These are phyloP conservation scores for Erodium maritimum DNA, from an alignment of 345 rosid species.

Conservation along the genomic window DNA sequence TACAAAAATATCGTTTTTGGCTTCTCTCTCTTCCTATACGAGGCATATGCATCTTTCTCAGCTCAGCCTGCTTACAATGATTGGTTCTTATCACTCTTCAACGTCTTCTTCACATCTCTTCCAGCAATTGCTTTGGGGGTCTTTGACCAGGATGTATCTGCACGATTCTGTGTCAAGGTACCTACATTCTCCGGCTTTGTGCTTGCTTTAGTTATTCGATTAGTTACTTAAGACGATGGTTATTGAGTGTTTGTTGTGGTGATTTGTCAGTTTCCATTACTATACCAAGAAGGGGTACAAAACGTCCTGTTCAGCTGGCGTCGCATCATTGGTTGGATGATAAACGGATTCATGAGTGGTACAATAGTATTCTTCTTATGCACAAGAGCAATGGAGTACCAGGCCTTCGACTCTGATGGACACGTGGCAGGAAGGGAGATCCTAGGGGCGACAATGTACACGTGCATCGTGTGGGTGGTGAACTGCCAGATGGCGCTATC, in stretches of 20 bases:
- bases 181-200: background rate
- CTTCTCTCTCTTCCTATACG: constrained; percentile 63
- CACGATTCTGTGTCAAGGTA: constrained; percentile 59
- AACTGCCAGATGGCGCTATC: constrained; percentile 68
- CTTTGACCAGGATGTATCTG: constrained; percentile 83
- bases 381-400: constrained; percentile 43
- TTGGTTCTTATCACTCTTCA: constrained; percentile 71
- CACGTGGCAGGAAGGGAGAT: constrained; percentile 54
- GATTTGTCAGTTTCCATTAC: constrained; percentile 49
- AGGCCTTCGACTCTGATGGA: constrained; percentile 60
- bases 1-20: constrained; percentile 85
- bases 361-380: constrained; percentile 56
- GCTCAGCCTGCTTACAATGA: constrained; percentile 65
- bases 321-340: constrained; percentile 62
- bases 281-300: constrained; percentile 88
- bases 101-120: constrained; percentile 62
- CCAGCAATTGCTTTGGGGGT: constrained; percentile 77
- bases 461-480: constrained; percentile 75
- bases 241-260: constrained; percentile 8
- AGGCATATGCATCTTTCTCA: constrained; percentile 69
- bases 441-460: constrained; percentile 61
- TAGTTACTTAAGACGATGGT: background rate
- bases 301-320: constrained; percentile 78
- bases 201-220: background rate
- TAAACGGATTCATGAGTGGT: constrained; percentile 54